Evolutionary conservation across 2,329 filamentous ascomycete species (phyloP).

Genomic region (Cladophialophora bantiana): DNA sequence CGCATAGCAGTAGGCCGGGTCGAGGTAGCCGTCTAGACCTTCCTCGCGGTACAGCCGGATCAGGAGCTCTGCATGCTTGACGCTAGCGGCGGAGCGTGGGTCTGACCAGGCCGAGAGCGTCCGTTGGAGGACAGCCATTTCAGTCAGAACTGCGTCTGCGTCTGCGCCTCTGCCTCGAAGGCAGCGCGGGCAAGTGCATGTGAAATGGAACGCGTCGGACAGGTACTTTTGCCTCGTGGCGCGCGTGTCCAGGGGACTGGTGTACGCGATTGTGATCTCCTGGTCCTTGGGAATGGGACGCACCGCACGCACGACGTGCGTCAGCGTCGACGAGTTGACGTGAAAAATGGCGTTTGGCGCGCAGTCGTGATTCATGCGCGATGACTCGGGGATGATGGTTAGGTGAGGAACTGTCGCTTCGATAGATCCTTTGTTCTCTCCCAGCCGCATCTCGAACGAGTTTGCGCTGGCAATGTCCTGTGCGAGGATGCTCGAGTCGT

Average conservation of each 20-base stretch:
- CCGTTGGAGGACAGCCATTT: conserved; percentile 24
- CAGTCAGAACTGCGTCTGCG: conserved; percentile 20
- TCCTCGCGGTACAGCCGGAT: conserved; percentile 19
- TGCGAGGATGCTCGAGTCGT: conserved; percentile 7
- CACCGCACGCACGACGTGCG: conserved; percentile 42
- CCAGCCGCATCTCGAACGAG: conserved; percentile 27
- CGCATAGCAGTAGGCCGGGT: conserved; percentile 31
- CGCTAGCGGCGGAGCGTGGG: conserved; percentile 5
- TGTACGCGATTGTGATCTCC: conserved; percentile 92
- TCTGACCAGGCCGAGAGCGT: conserved; percentile 25
- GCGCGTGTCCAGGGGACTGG: conserved; percentile 22
- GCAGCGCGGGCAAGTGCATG: conserved; percentile 31
- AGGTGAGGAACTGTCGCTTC: conserved; percentile 21
- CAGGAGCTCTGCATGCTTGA: conserved; percentile 27
- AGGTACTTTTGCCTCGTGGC: conserved; percentile 27
- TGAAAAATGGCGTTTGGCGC: conserved; percentile 31
- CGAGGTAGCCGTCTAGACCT: conserved; percentile 28
- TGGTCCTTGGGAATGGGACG: conserved; percentile 82
- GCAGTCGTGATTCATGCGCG: conserved; percentile 36
- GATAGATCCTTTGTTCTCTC: background rate
- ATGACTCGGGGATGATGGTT: conserved; percentile 32
- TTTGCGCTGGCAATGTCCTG: conserved; percentile 34
- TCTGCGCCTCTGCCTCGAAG: conserved; percentile 5
- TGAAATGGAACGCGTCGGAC: conserved; percentile 26
- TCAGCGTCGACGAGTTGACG: conserved; percentile 13